These are phyloP conservation scores for Acacia acuminata DNA, from an alignment of 306 rosid species.

Conservation along the genomic window DNA sequence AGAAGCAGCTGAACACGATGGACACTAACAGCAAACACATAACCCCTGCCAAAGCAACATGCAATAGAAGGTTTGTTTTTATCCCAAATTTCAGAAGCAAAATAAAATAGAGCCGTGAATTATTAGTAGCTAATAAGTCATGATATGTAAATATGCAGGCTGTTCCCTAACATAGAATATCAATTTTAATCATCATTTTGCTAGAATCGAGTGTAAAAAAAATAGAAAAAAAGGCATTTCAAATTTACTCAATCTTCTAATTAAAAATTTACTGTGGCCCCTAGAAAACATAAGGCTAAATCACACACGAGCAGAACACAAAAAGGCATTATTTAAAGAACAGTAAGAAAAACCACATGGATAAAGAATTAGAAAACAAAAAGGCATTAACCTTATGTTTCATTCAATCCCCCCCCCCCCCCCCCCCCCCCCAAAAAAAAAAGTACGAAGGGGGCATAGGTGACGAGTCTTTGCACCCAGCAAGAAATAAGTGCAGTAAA, in stretches of 20 bases:
- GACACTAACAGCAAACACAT: constrained; percentile 98
- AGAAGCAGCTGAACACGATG: constrained; percentile 99
- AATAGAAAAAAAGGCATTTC: not conserved
- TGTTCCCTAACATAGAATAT: not conserved
- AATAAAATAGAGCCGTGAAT: not conserved
- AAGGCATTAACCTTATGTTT: not conserved
- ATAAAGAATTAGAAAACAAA: not conserved
- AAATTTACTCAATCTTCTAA: not conserved
- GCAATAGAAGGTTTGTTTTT: constrained; percentile 32
- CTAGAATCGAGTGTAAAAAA: not conserved
- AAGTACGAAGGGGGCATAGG: not conserved
- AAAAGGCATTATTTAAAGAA: not conserved
- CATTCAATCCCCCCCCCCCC: not conserved
- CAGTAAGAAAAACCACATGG: not conserved
- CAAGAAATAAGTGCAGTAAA: not conserved
- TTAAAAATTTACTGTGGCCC: not conserved
- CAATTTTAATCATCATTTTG: not conserved
- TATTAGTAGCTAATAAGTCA: not conserved
- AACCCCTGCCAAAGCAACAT: constrained; percentile 70
- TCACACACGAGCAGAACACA: not conserved
- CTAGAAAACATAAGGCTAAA: not conserved
- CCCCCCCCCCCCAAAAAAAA: not conserved
- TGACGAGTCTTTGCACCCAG: constrained; percentile 6
- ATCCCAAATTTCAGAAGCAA: not conserved
- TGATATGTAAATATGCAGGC: not conserved